phyloP scores from a whole-genome alignment of 2,329 filamentous ascomycete species.

The Pseudogymnoascus sp. region DNA sequence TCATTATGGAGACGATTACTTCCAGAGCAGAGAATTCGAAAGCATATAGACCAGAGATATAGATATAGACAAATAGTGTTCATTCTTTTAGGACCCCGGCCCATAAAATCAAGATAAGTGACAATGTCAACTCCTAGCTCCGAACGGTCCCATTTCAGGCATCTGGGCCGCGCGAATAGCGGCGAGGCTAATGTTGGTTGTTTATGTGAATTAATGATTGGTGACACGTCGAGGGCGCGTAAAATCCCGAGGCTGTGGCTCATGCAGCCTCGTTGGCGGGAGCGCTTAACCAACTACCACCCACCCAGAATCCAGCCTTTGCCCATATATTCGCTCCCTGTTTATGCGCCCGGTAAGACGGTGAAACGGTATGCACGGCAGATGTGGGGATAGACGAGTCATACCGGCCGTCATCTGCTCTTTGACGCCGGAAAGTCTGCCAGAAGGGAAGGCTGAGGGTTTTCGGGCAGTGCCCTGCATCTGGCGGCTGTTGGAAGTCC shows the following conservation, averaged over 20 bases:
- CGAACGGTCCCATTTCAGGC: neutral
- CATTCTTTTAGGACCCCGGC: neutral
- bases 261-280: neutral
- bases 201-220: neutral
- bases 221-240: neutral
- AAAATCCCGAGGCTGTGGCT: neutral
- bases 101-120: neutral
- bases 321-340: neutral
- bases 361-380: slow-evolving; percentile 6
- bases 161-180: neutral
- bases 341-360: neutral
- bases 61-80: neutral
- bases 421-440: slow-evolving; percentile 4
- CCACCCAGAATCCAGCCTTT: neutral
- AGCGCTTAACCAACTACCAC: slow-evolving; percentile 4
- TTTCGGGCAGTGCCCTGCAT: neutral
- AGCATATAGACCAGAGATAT: neutral
- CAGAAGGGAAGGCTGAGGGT: neutral
- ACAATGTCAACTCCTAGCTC: neutral
- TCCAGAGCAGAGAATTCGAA: neutral
- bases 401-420: neutral
- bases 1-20: neutral
- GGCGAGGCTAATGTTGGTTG: neutral
- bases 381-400: neutral
- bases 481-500: neutral